Evolutionary conservation across 1,139 yeast species (phyloP).

Genomic region (Kodamaea derodonti): DNA sequence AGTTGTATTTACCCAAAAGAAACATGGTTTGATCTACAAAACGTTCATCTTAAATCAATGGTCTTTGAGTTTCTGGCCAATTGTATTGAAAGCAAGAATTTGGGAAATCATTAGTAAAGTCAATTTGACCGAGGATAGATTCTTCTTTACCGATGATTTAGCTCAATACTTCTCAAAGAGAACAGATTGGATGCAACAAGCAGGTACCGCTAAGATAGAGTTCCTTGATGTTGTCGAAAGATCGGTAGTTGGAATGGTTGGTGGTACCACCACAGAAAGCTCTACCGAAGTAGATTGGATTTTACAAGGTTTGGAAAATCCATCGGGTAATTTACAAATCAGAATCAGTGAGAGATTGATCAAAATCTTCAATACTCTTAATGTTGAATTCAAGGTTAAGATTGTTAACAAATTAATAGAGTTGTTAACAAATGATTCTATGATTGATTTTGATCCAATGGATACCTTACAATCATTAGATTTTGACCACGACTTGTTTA

Average conservation of each 20-base stretch:
- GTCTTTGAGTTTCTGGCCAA: conserved; percentile 30
- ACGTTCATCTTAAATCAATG: conserved; percentile 44
- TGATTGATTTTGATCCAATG: conserved; percentile 49
- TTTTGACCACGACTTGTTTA: conserved; percentile 45
- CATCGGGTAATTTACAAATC: conserved; percentile 41
- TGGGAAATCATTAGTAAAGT: conserved; percentile 31
- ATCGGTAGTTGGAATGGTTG: conserved; percentile 53
- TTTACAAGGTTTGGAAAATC: conserved; percentile 46
- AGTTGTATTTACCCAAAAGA: conserved; percentile 32
- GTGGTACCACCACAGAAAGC: conserved; percentile 27
- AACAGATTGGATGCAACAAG: conserved; percentile 38
- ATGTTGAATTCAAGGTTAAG: conserved; percentile 50
- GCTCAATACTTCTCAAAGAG: conserved; percentile 33
- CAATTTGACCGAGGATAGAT: conserved; percentile 28
- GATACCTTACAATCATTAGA: conserved; percentile 47
- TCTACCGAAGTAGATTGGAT: conserved; percentile 58
- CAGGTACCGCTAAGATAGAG: conserved; percentile 45
- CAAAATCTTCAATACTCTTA: conserved; percentile 51
- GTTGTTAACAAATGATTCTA: conserved; percentile 36
- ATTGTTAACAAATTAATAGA: conserved; percentile 63
- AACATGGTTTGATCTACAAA: conserved; percentile 34
- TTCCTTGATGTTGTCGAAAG: conserved; percentile 50
- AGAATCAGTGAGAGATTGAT: conserved; percentile 55
- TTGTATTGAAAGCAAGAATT: conserved; percentile 29
- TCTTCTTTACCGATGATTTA: conserved; percentile 27